A percentile compares a stretch with the other conserved stretches of the same genome.
Conservation (phyloP, 2,329 filamentous ascomycete species). For the Phyllosticta citrichinensis region DNA sequence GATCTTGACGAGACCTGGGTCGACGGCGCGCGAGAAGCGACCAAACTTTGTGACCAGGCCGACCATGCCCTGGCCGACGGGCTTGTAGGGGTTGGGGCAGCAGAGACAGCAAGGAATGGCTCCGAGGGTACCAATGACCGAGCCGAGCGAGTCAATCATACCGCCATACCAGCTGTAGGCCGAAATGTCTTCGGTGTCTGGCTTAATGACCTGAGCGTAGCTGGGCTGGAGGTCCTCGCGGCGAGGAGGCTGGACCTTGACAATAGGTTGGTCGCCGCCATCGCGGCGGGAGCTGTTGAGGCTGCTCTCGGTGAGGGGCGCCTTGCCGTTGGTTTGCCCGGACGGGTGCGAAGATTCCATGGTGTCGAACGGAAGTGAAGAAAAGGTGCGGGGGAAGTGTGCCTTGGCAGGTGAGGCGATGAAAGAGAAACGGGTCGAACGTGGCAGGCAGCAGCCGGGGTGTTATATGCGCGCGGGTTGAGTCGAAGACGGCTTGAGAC, state of each 20-base stretch:
- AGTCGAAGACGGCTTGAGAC: background rate
- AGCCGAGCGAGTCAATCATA: constrained; percentile 73
- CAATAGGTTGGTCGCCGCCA: constrained; percentile 22
- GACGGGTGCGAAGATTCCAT: constrained; percentile 1
- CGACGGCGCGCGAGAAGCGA: constrained; percentile 86
- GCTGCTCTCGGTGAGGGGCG: constrained; percentile 1
- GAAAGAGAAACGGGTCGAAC: background rate
- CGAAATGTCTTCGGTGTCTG: constrained; percentile 55
- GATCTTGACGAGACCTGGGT: constrained; percentile 93
- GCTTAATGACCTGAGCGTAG: constrained; percentile 59
- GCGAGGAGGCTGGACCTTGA: constrained; percentile 66
- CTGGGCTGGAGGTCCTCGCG: constrained; percentile 76
- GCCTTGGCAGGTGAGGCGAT: background rate
- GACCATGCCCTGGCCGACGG: constrained; percentile 84
- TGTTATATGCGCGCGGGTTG: background rate
- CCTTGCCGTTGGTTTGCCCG: constrained; percentile 9
- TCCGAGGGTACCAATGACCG: constrained; percentile 65
- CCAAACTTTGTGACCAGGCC: constrained; percentile 95
- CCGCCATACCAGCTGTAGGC: constrained; percentile 80
- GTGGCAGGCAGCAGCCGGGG: background rate
- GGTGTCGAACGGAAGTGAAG: background rate
- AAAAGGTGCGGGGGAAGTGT: background rate
- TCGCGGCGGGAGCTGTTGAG: constrained; percentile 3
- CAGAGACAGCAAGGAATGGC: constrained; percentile 84
- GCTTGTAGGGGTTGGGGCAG: constrained; percentile 94